These are phyloP conservation scores for Eudorina sp. DNA, from an alignment of 139 green algal species.

Conservation along the genomic window DNA sequence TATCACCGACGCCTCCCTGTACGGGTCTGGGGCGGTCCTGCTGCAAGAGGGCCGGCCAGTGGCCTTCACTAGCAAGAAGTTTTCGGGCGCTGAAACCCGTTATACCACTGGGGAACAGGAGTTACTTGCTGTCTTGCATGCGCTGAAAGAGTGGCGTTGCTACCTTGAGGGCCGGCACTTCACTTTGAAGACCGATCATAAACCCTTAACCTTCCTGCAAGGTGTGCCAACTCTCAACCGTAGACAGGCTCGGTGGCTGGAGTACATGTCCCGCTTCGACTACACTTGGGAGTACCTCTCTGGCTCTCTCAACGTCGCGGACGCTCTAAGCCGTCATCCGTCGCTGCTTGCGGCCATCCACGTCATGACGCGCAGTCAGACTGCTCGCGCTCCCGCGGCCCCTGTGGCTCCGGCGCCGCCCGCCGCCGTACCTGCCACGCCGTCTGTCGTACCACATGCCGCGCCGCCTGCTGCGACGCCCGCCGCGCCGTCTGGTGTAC, in stretches of 20 bases:
- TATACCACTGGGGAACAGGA: constrained; percentile 22
- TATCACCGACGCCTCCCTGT: background rate
- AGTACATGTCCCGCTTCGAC: background rate
- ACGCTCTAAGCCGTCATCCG: constrained; percentile 14
- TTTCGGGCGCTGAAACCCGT: background rate
- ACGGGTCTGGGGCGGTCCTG: background rate
- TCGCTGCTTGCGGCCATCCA: background rate
- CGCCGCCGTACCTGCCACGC: too few species aligned
- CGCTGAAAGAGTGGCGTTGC: background rate
- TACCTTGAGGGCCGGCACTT: background rate
- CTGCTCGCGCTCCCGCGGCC: too few species aligned
- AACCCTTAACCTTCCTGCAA: background rate
- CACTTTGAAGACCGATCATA: background rate
- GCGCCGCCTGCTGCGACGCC: too few species aligned
- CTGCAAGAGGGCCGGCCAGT: constrained; percentile 7
- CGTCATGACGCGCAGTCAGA: too few species aligned
- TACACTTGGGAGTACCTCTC: background rate
- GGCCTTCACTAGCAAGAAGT: constrained; percentile 1
- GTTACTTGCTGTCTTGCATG: background rate
- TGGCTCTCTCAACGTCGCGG: background rate
- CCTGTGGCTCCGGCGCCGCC: too few species aligned
- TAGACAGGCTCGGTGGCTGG: constrained; percentile 8
- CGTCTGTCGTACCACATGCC: too few species aligned
- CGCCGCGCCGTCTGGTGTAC: too few species aligned
- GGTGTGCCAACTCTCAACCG: background rate